Evolutionary conservation across 768 basidiomycete species (phyloP).

Genomic region (Pleurotus tuoliensis): DNA sequence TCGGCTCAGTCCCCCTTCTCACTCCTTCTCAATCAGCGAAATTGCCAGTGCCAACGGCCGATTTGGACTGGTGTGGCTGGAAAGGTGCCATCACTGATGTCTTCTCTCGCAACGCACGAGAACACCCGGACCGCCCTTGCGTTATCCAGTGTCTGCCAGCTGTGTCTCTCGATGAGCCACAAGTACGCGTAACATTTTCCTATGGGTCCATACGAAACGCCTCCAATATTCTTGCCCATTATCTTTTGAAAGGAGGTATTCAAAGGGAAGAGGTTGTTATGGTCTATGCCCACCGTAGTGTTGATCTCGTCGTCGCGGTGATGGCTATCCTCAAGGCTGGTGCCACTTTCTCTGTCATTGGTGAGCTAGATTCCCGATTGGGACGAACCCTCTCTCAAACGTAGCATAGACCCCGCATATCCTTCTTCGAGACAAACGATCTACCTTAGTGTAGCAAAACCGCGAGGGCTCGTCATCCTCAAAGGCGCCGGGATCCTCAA

Average conservation of each 20-base stretch:
- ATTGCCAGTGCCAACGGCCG: slow-evolving; percentile 80
- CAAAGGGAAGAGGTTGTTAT: slow-evolving; percentile 95
- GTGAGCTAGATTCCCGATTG: slow-evolving; percentile 38
- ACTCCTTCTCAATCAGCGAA: slow-evolving; percentile 64
- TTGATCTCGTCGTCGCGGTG: slow-evolving; percentile 94
- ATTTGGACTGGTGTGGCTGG: slow-evolving; percentile 96
- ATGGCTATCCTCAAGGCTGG: slow-evolving; percentile 96
- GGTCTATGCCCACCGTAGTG: slow-evolving; percentile 94
- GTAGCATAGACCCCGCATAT: slow-evolving; percentile 83
- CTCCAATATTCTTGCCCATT: slow-evolving; percentile 86
- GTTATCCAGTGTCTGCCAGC: slow-evolving; percentile 76
- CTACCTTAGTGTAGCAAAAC: slow-evolving; percentile 90
- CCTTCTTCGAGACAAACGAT: slow-evolving; percentile 89
- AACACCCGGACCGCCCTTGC: slow-evolving; percentile 79
- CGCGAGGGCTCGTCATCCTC: slow-evolving; percentile 86
- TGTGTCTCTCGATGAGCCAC: slow-evolving; percentile 31
- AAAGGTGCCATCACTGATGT: slow-evolving; percentile 96
- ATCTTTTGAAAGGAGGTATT: slow-evolving; percentile 81
- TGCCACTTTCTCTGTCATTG: slow-evolving; percentile 95
- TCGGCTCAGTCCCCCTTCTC: slow-evolving; percentile 79
- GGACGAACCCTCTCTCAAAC: neutral
- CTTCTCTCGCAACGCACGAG: slow-evolving; percentile 82
- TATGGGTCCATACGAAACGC: slow-evolving; percentile 82
- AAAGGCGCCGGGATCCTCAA: slow-evolving; percentile 84
- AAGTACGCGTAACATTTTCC: slow-evolving; percentile 60